Percentiles rank a stretch among this genome's conserved stretches.
phyloP scores from a whole-genome alignment of 192 early-diverging fungal genomes.

The Chytriomyces confervae region DNA sequence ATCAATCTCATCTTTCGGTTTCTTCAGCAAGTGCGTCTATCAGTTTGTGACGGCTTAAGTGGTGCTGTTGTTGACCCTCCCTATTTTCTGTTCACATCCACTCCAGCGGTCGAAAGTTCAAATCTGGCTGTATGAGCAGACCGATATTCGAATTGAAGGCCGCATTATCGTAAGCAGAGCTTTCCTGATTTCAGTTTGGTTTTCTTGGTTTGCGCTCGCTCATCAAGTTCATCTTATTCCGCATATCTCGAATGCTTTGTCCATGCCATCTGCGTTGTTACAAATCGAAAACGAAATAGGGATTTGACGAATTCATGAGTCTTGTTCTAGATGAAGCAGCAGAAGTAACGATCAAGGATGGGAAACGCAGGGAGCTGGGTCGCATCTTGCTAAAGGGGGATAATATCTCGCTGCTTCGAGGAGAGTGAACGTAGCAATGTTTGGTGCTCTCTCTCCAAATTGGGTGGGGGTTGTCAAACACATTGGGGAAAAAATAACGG shows the following conservation, averaged over 20 bases:
- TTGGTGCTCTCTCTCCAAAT: too few species aligned
- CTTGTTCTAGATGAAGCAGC: constrained; percentile 89
- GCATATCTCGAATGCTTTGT: too few species aligned
- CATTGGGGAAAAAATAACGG: too few species aligned
- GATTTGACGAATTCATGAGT: constrained; percentile 99
- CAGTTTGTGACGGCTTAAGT: too few species aligned
- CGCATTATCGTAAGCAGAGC: constrained; percentile 77
- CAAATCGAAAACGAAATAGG: constrained; percentile 58
- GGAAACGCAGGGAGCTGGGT: constrained; percentile 76
- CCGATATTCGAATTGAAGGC: constrained; percentile 86
- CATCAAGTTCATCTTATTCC: background rate
- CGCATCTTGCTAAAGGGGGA: constrained; percentile 96
- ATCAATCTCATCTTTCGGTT: constrained; percentile 97
- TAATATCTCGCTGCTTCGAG: constrained; percentile 83
- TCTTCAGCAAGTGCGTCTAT: constrained; percentile 76
- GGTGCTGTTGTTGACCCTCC: too few species aligned
- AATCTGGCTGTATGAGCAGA: constrained; percentile 94
- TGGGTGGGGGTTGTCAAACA: too few species aligned
- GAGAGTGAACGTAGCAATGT: constrained; percentile 10
- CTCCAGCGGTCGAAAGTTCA: constrained; percentile 82
- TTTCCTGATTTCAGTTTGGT: background rate
- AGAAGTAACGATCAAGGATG: constrained; percentile 83
- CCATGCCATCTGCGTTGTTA: too few species aligned
- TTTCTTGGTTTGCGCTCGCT: background rate
- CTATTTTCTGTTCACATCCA: too few species aligned